Evolutionary conservation across 805 yeast species (phyloP).

Genomic region (Wickerhamiella sorbophila): DNA sequence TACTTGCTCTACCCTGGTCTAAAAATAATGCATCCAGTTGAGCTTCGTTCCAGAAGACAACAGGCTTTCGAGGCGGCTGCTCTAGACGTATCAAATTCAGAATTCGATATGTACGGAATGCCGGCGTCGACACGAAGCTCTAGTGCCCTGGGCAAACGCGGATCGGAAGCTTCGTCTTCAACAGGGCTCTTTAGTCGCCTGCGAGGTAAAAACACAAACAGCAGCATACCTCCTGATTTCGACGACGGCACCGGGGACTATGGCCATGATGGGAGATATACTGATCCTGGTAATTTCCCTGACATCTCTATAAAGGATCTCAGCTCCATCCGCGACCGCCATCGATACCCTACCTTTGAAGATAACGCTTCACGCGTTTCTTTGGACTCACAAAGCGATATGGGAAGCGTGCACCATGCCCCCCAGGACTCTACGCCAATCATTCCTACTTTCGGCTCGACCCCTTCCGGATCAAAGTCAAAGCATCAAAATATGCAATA

Average conservation of each 20-base stretch:
- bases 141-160: neutral
- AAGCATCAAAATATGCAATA: conserved; percentile 12
- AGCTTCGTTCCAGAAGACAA: conserved; percentile 7
- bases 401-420: conserved; percentile 18
- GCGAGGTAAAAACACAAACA: conserved; percentile 8
- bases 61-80: conserved; percentile 9
- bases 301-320: conserved; percentile 17
- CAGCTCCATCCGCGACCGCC: conserved; percentile 21
- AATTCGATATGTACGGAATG: conserved; percentile 18
- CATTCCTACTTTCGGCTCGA: conserved; percentile 22
- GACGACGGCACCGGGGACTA: conserved; percentile 19
- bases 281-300: conserved; percentile 16
- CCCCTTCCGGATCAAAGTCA: conserved; percentile 7
- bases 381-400: conserved; percentile 1
- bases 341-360: conserved; percentile 23
- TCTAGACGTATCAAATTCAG: conserved; percentile 5
- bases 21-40: neutral
- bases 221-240: conserved; percentile 10
- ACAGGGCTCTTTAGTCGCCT: conserved; percentile 17
- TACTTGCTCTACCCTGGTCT: too few relatives aligned
- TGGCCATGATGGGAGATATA: conserved; percentile 19
- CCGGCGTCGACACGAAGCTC: conserved; percentile 9
- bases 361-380: conserved; percentile 6
- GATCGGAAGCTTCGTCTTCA: neutral
- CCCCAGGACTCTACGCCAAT: conserved; percentile 26